Conservation (phyloP, 116 monocot genomes). For the Cymodocea nodosa region DNA sequence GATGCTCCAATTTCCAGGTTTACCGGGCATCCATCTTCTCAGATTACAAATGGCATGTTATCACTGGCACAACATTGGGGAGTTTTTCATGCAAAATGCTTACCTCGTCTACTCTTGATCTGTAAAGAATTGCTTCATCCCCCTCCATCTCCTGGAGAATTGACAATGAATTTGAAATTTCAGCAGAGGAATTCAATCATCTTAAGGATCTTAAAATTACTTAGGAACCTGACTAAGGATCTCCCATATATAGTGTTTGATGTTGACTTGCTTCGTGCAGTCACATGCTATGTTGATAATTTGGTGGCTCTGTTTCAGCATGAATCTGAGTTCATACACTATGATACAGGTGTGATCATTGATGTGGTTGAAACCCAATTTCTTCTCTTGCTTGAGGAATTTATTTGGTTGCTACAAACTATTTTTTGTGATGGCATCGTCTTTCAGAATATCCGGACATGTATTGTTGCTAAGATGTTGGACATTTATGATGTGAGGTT, state of each 20-base stretch:
- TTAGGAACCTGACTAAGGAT: slow-evolving; percentile 34
- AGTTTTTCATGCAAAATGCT: slow-evolving; percentile 44
- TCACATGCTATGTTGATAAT: slow-evolving; percentile 32
- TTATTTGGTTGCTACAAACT: slow-evolving; percentile 46
- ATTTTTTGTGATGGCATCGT: slow-evolving; percentile 34
- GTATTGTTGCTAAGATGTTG: slow-evolving; percentile 51
- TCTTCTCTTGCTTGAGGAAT: slow-evolving; percentile 69
- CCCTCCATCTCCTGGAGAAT: slow-evolving; percentile 20
- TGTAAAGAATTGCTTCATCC: slow-evolving; percentile 26
- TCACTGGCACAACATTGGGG: slow-evolving; percentile 42
- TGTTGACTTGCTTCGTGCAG: slow-evolving; percentile 35
- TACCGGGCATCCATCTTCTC: slow-evolving; percentile 7
- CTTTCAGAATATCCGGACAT: slow-evolving; percentile 41
- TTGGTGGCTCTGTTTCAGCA: slow-evolving; percentile 47
- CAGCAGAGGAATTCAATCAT: slow-evolving; percentile 36
- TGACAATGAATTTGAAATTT: slow-evolving; percentile 31
- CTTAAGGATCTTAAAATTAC: slow-evolving; percentile 55
- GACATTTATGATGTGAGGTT: slow-evolving; percentile 31
- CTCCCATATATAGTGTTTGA: slow-evolving; percentile 30
- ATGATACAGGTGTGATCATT: slow-evolving; percentile 16
- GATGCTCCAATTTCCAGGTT: slow-evolving; percentile 18
- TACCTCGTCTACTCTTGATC: slow-evolving; percentile 46
- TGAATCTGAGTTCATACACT: slow-evolving; percentile 34
- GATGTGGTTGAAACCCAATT: slow-evolving; percentile 25
- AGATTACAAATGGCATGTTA: slow-evolving; percentile 23